Evolutionary conservation across 2,329 filamentous ascomycete genomes (phyloP).

Genomic region (Aspergillus pseudoglaucus): DNA sequence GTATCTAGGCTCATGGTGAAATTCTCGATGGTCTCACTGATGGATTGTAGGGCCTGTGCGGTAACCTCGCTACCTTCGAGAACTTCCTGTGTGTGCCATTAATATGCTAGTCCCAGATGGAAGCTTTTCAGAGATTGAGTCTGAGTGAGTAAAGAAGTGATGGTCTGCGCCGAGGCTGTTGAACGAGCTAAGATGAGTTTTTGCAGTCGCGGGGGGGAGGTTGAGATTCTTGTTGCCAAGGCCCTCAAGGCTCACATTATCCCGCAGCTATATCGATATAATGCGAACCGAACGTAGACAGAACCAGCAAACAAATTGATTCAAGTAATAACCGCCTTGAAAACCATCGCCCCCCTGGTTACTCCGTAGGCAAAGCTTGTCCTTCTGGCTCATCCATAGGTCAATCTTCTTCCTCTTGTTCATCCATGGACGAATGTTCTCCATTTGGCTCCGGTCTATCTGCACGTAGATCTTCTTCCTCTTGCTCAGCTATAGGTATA

Average conservation of each 20-base stretch:
- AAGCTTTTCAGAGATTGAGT: background rate
- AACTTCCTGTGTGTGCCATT: no score
- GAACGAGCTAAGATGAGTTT: background rate
- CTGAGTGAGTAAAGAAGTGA: background rate
- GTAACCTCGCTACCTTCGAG: background rate
- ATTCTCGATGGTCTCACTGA: background rate
- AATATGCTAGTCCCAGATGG: background rate
- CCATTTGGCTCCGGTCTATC: no score
- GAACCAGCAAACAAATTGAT: background rate
- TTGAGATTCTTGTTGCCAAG: background rate
- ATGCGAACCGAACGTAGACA: background rate
- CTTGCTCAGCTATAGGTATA: no score
- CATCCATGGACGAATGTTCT: no score
- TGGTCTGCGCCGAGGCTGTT: background rate
- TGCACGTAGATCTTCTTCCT: no score
- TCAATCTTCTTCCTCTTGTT: no score
- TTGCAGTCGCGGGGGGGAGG: background rate
- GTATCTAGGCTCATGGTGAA: background rate
- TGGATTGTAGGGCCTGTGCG: background rate
- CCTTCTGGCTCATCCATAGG: no score
- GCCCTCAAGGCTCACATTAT: background rate
- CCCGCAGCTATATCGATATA: background rate
- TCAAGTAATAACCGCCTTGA: background rate
- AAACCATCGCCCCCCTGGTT: background rate
- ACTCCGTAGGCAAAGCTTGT: no score